Evolutionary conservation across 2,329 filamentous ascomycete species (phyloP).

Genomic region (Aspergillus fructus): DNA sequence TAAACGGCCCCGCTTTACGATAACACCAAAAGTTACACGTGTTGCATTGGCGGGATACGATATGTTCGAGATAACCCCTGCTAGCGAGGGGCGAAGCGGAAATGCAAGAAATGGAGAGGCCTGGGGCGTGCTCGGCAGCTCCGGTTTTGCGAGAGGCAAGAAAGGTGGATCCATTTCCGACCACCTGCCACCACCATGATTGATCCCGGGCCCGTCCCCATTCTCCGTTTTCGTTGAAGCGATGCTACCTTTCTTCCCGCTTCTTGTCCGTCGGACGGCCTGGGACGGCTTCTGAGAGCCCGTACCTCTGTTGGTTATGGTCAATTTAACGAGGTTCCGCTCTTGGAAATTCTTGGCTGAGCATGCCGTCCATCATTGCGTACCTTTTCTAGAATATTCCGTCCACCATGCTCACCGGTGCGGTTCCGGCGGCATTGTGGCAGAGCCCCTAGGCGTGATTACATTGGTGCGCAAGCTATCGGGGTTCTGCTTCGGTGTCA

Average conservation of each 20-base stretch:
- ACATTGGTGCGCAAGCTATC: neutral
- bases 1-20: neutral
- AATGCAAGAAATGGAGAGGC: conserved; percentile 17
- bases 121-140: conserved; percentile 14
- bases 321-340: conserved; percentile 26
- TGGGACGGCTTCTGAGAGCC: conserved; percentile 24
- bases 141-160: conserved; percentile 25
- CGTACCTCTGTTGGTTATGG: conserved; percentile 20
- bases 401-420: conserved; percentile 30
- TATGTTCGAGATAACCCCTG: conserved; percentile 28
- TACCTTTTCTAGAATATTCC: conserved; percentile 25
- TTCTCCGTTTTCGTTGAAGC: neutral
- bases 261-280: conserved; percentile 9
- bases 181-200: neutral
- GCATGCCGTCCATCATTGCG: conserved; percentile 16
- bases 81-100: conserved; percentile 16
- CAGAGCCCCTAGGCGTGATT: conserved; percentile 21
- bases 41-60: conserved; percentile 31
- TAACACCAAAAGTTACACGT: conserved; percentile 25
- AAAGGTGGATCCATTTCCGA: conserved; percentile 23
- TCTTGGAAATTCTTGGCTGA: conserved; percentile 29
- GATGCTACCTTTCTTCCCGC: conserved; percentile 6
- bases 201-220: neutral
- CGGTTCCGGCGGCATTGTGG: conserved; percentile 27
- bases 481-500: neutral